Conservation (phyloP, 2,329 filamentous ascomycete genomes). For the Penicillium griseofulvum region DNA sequence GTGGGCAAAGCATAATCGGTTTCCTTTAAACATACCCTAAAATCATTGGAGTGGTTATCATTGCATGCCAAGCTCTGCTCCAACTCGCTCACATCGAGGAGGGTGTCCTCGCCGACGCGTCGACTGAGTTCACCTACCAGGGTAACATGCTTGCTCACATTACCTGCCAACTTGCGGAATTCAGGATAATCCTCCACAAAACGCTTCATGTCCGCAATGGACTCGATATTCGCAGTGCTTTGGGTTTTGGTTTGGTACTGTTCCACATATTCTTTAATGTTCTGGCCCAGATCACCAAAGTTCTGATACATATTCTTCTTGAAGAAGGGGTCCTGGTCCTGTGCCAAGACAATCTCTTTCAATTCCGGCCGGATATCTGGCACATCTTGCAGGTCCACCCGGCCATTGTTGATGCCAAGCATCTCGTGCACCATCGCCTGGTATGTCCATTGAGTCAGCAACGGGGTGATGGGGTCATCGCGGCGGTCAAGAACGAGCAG, state of each 20-base stretch:
- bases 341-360: slow-evolving; percentile 90
- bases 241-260: slow-evolving; percentile 99
- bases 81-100: slow-evolving; percentile 95
- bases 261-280: slow-evolving; percentile 98
- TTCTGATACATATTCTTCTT: slow-evolving; percentile 99
- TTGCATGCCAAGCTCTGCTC: slow-evolving; percentile 97
- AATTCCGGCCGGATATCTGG: slow-evolving; percentile 82
- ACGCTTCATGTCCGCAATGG: slow-evolving; percentile 97
- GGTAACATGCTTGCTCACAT: slow-evolving; percentile 97
- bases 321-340: slow-evolving; percentile 98
- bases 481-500: slow-evolving; percentile 85
- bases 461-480: slow-evolving; percentile 89
- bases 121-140: slow-evolving; percentile 90
- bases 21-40: slow-evolving; percentile 64
- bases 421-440: slow-evolving; percentile 99
- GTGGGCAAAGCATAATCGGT: neutral
- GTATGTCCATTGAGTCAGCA: slow-evolving; percentile 98
- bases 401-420: slow-evolving; percentile 89
- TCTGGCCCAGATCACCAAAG: slow-evolving; percentile 90
- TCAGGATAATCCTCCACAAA: slow-evolving; percentile 99
- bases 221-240: slow-evolving; percentile 92
- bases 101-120: slow-evolving; percentile 76
- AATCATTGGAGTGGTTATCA: slow-evolving; percentile 84
- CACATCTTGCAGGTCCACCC: slow-evolving; percentile 81
- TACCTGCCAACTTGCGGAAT: slow-evolving; percentile 93